These are phyloP conservation scores for Blastobotrys buckinghamii DNA, from an alignment of 1,139 yeast species.

Conservation along the genomic window DNA sequence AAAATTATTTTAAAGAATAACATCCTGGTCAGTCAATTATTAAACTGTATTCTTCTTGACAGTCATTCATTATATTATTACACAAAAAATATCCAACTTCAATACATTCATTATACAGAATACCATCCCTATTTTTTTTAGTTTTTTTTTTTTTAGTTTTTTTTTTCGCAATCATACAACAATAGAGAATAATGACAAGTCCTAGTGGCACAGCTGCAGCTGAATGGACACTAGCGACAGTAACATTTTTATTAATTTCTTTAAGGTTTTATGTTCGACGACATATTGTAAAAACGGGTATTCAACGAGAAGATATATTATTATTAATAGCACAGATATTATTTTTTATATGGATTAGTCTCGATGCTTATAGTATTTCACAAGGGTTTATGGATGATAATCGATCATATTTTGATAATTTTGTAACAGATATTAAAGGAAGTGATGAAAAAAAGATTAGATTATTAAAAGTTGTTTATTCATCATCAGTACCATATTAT, in stretches of 20 bases:
- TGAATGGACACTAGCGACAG: constrained; percentile 26
- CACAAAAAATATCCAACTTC: background rate
- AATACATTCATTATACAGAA: background rate
- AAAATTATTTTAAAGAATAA: too few relatives aligned
- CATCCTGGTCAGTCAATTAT: too few relatives aligned
- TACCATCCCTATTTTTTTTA: background rate
- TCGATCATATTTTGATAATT: constrained; percentile 24
- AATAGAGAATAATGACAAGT: constrained; percentile 11
- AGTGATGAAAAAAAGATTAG: constrained; percentile 16
- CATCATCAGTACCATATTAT: constrained; percentile 29
- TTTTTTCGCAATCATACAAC: background rate
- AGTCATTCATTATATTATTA: background rate
- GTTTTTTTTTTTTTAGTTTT: too few relatives aligned
- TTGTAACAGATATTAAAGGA: constrained; percentile 20
- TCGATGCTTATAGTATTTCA: constrained; percentile 25
- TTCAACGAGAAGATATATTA: constrained; percentile 27
- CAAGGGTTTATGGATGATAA: constrained; percentile 27
- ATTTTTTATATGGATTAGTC: constrained; percentile 27
- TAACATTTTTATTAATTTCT: constrained; percentile 19
- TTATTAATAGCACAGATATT: constrained; percentile 25
- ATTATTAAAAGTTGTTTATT: constrained; percentile 26
- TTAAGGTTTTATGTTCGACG: constrained; percentile 25
- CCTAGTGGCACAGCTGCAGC: constrained; percentile 15
- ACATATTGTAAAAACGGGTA: constrained; percentile 22
- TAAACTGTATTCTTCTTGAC: background rate